These are phyloP conservation scores for Neocatenulostroma microsporum DNA, from an alignment of 2,329 filamentous ascomycete genomes.

Conservation along the genomic window DNA sequence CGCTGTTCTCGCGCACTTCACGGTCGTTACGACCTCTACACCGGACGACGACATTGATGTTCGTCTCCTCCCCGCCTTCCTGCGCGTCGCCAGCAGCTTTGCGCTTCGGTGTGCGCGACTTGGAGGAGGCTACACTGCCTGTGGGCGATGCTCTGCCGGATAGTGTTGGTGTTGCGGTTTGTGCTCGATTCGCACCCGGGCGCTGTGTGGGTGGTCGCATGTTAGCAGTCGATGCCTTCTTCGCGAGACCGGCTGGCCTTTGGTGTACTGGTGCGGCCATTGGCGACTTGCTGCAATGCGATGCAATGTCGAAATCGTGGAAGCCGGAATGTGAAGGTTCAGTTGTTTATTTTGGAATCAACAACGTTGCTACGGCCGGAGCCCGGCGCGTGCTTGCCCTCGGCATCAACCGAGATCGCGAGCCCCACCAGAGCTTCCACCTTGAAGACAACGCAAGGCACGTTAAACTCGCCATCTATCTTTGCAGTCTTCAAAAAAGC, in stretches of 20 bases:
- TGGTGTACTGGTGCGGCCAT: conserved; percentile 8
- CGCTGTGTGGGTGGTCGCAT: conserved; percentile 48
- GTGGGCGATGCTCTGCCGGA: conserved; percentile 59
- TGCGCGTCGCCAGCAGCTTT: conserved; percentile 70
- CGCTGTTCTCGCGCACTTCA: conserved; percentile 89
- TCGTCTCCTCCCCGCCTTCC: conserved; percentile 69
- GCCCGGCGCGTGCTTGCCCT: too few relatives aligned
- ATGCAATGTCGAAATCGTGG: too few relatives aligned
- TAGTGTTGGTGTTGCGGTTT: conserved; percentile 40
- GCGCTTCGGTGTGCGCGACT: conserved; percentile 59
- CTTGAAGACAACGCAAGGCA: too few relatives aligned
- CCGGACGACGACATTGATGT: conserved; percentile 94
- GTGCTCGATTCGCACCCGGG: conserved; percentile 33
- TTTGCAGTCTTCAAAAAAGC: too few relatives aligned
- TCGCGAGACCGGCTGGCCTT: conserved; percentile 5
- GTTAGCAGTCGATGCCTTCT: conserved; percentile 26
- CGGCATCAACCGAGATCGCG: too few relatives aligned
- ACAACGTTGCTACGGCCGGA: too few relatives aligned
- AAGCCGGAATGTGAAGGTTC: too few relatives aligned
- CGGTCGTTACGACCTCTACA: conserved; percentile 88
- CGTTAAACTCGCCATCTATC: too few relatives aligned
- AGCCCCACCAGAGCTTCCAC: too few relatives aligned
- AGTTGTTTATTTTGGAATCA: too few relatives aligned
- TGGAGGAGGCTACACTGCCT: conserved; percentile 56
- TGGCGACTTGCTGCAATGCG: too few relatives aligned